Evolutionary conservation across 176 grass and related monocot species (phyloP).

Genomic region (Hsuehochloa calcarea): DNA sequence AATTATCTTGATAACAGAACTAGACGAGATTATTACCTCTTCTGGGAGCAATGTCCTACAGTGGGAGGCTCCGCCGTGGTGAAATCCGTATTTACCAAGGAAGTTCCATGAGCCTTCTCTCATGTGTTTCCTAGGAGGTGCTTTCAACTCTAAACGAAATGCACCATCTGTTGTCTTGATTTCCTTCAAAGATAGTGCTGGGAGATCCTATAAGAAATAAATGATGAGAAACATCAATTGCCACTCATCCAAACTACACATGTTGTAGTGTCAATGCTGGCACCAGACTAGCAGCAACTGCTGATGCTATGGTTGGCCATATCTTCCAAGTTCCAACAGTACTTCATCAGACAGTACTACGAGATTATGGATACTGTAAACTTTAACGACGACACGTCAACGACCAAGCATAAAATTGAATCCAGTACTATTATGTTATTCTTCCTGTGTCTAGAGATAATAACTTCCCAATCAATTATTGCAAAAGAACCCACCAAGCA

Average conservation of each 20-base stretch:
- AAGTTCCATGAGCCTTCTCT: constrained; percentile 74
- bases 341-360: background rate
- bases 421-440: background rate
- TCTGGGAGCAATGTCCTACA: constrained; percentile 64
- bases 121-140: constrained; percentile 51
- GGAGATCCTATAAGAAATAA: constrained; percentile 66
- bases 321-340: constrained; percentile 28
- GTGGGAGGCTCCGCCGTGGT: constrained; percentile 45
- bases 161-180: constrained; percentile 62
- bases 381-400: background rate
- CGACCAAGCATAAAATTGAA: constrained; percentile 6
- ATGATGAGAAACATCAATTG: constrained; percentile 29
- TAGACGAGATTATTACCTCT: constrained; percentile 53
- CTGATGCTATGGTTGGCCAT: constrained; percentile 9
- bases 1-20: constrained; percentile 17
- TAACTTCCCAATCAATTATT: background rate
- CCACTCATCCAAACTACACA: background rate
- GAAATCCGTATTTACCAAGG: constrained; percentile 61
- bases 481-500: background rate
- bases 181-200: constrained; percentile 70
- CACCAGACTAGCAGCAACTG: constrained; percentile 15
- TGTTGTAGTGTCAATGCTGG: background rate
- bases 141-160: constrained; percentile 61
- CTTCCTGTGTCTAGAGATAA: constrained; percentile 1
- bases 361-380: background rate